These are phyloP conservation scores for Aspergillus incahuasiensis DNA, from an alignment of 495 filamentous ascomycete genomes.

Conservation along the genomic window DNA sequence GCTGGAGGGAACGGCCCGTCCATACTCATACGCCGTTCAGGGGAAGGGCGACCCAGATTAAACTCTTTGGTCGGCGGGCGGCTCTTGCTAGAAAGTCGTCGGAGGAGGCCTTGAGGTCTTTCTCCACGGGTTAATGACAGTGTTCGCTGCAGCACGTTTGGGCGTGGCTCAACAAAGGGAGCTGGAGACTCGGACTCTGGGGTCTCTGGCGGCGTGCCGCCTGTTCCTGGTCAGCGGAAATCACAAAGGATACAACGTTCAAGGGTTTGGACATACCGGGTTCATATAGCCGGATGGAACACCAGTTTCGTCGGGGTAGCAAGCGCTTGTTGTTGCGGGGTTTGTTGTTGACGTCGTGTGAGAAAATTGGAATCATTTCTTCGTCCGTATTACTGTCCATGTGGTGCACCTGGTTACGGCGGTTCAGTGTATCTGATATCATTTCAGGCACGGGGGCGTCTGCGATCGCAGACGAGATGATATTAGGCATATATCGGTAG, in stretches of 20 bases:
- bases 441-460: conserved; percentile 87
- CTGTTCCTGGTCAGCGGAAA: conserved; percentile 22
- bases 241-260: not conserved
- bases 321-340: conserved; percentile 84
- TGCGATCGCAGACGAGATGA: conserved; percentile 88
- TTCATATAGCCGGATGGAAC: conserved; percentile 76
- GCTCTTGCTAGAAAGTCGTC: conserved; percentile 46
- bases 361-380: conserved; percentile 91
- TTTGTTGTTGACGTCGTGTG: conserved; percentile 81
- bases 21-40: conserved; percentile 35
- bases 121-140: conserved; percentile 60
- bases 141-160: conserved; percentile 51
- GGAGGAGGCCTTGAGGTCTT: conserved; percentile 46
- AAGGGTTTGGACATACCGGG: conserved; percentile 46
- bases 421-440: conserved; percentile 88
- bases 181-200: conserved; percentile 32
- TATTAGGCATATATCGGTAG: conserved; percentile 87
- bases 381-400: conserved; percentile 72
- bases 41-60: conserved; percentile 19
- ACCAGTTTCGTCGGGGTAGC: conserved; percentile 91
- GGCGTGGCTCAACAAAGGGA: conserved; percentile 39
- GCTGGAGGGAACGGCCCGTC: conserved; percentile 32
- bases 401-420: conserved; percentile 89
- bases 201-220: conserved; percentile 63
- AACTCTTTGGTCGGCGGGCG: conserved; percentile 44